Evolutionary conservation across 2,329 filamentous ascomycete species (phyloP), one percentile per base, ranked within the genome.

Genomic region (Trichoderma atroviride): DNA sequence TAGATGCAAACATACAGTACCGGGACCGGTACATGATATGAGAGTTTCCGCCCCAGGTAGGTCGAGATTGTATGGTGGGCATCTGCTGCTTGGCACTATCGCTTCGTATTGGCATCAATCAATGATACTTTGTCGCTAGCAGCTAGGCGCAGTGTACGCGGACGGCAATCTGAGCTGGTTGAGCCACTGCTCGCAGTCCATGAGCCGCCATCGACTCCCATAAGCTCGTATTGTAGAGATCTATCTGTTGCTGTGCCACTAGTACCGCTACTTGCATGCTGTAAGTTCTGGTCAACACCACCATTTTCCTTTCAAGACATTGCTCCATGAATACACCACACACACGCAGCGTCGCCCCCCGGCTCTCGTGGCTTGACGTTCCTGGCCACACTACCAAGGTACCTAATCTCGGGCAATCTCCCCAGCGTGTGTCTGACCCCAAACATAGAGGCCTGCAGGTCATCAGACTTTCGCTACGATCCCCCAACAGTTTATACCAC

Each of bases 401-500:
- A 14, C 33, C 33, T 69, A 69, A 69, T 69, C 68, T 69, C 68
- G 68, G 68, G 68, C 68, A 69, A 69, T 69, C 68, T 69, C 68
- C 68, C 68, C 61, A 69, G 47, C 33, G 53, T 62, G 66, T 62
- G 58, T 35, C 22, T 50, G 56, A 47, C 58, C 57, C 27, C 43
- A 50, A 50, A 50, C 16, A 43, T 31, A 35, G 37, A 40, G 56
- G 53, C 62, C 52, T 57, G 53, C 62, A 57, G 57, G 53, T 57
- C 62, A 65, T 57, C 62, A 56, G 62, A 65, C 62, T 61, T 57
- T 68, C 37, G 62, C 62, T 57, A 53, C 47, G 19, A 35, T 55
- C 33, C 19, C 37, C 40, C 40, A 43, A 43, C 40, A 43, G 40
- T 43, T 35, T 27, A 14, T 10, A 27, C n/a, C 5, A 13, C 40